Evolutionary conservation across 768 basidiomycete genomes (phyloP).

Genomic region (Psilocybe subaeruginosa): DNA sequence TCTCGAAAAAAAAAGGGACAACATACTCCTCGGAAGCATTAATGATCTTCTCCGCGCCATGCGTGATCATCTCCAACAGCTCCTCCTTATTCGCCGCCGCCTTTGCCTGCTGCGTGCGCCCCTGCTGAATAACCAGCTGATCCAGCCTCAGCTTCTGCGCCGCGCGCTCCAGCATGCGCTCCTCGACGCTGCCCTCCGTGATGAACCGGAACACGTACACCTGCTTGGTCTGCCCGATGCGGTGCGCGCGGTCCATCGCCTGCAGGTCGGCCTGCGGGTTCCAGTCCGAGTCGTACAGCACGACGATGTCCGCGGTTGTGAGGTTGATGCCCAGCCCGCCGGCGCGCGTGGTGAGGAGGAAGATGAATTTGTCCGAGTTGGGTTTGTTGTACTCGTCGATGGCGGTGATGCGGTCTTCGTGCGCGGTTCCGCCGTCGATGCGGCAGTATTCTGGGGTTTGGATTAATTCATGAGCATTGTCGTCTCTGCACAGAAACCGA

Average conservation of each 20-base stretch:
- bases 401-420: slow-evolving; percentile 92
- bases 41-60: slow-evolving; percentile 97
- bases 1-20: not conserved
- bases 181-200: slow-evolving; percentile 94
- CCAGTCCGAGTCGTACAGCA: slow-evolving; percentile 98
- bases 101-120: slow-evolving; percentile 81
- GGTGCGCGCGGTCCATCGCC: slow-evolving; percentile 98
- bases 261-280: slow-evolving; percentile 99
- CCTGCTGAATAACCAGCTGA: slow-evolving; percentile 97
- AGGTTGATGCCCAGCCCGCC: slow-evolving; percentile 97
- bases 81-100: slow-evolving; percentile 96
- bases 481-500: not conserved
- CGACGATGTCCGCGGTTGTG: slow-evolving; percentile 92
- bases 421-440: slow-evolving; percentile 94
- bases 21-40: slow-evolving; percentile 74
- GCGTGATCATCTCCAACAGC: slow-evolving; percentile 96
- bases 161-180: slow-evolving; percentile 92
- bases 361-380: slow-evolving; percentile 93
- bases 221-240: slow-evolving; percentile 96
- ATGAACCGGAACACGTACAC: slow-evolving; percentile 98
- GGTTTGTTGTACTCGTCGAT: slow-evolving; percentile 99
- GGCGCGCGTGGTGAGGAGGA: slow-evolving; percentile 94
- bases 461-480: too few species aligned
- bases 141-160: slow-evolving; percentile 95
- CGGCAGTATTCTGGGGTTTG: slow-evolving; percentile 81